Base-by-base conservation (phyloP, 371 early-diverging fungal genomes). In the Rhizomucor miehei region DNA sequence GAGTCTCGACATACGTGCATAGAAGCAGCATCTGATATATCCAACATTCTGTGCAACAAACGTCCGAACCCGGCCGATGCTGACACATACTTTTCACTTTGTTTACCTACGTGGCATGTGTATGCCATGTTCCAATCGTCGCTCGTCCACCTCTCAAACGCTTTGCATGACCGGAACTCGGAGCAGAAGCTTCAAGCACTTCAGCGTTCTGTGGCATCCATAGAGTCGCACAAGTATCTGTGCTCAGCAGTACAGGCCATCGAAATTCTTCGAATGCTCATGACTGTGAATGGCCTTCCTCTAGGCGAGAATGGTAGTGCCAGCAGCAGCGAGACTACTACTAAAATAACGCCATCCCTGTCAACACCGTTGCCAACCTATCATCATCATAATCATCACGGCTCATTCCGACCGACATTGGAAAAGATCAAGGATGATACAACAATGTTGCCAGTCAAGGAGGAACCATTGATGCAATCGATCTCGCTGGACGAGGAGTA, bases 111-210 rank as follows among this genome's bases (percentile, higher is more conserved):
- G 34, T 68, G 67, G 20, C 62, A 73, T 52, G 63, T 84, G 21
- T 79, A 84, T 53, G 57, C 75, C 44, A 66, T 75, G 54, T 81
- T 79, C 51, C 75, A 71, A 43, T 66, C 69, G 11, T 71, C 67
- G 0, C 50, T 77, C 6, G 65, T 72, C 12, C 65, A 65, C 29
- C 51, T 77, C 9, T 62, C 66, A 8, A 68, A 65, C 47, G 65
- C 57, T 0, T 36, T 66, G 17, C 61, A 65, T n/a, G 70, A 71
- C 35, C 52, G 57, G 24, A 48, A 56, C 23, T 62, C 64, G 5
- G 13, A 51, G 20, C 51, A 57, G 9, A 35, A 50, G 13, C 38
- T 56, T 2, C 17, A 51, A 40, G 45, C 56, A 21, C 57, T 77
- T 13, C 51, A 60, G 17, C 44, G 54, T 1, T 61, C 75, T 3